phyloP scores from a whole-genome alignment of 2,329 filamentous ascomycete genomes.

The Fonsecaea monophora region DNA sequence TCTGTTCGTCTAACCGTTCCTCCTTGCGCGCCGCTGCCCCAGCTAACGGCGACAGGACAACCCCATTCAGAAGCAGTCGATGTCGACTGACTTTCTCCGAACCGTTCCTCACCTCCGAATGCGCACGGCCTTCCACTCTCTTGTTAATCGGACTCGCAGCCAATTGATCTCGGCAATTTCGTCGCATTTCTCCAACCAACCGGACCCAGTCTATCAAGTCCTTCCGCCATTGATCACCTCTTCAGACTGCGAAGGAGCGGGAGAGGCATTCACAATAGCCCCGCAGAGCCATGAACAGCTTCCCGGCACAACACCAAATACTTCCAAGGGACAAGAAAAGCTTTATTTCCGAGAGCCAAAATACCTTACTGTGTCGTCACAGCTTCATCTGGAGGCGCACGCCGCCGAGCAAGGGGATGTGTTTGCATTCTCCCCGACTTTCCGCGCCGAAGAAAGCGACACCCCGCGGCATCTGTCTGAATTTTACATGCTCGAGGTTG shows the following conservation, averaged over 20 bases:
- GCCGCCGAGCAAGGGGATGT: constrained; percentile 87
- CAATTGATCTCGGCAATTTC: constrained; percentile 75
- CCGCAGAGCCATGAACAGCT: constrained; percentile 44
- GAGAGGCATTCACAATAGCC: constrained; percentile 83
- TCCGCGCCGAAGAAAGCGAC: constrained; percentile 91
- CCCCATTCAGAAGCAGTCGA: constrained; percentile 96
- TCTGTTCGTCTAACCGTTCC: constrained; percentile 15
- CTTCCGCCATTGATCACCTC: constrained; percentile 95
- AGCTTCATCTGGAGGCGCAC: constrained; percentile 91
- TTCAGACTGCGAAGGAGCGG: constrained; percentile 95
- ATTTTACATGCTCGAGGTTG: constrained; percentile 98
- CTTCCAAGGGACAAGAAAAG: constrained; percentile 48
- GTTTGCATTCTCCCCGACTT: constrained; percentile 92
- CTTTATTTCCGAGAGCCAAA: constrained; percentile 86
- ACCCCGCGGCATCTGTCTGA: constrained; percentile 93
- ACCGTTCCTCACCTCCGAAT: constrained; percentile 85
- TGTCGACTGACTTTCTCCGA: constrained; percentile 85
- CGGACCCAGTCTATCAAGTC: constrained; percentile 73
- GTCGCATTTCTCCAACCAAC: constrained; percentile 71
- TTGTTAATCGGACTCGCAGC: constrained; percentile 82
- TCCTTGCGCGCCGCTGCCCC: background rate
- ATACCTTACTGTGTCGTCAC: constrained; percentile 93
- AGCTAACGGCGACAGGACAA: constrained; percentile 67
- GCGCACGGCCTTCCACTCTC: constrained; percentile 79
- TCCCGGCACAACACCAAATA: constrained; percentile 36